Base-by-base conservation (phyloP, 257 asterid genomes). In the Solanum lycopersicoides region DNA sequence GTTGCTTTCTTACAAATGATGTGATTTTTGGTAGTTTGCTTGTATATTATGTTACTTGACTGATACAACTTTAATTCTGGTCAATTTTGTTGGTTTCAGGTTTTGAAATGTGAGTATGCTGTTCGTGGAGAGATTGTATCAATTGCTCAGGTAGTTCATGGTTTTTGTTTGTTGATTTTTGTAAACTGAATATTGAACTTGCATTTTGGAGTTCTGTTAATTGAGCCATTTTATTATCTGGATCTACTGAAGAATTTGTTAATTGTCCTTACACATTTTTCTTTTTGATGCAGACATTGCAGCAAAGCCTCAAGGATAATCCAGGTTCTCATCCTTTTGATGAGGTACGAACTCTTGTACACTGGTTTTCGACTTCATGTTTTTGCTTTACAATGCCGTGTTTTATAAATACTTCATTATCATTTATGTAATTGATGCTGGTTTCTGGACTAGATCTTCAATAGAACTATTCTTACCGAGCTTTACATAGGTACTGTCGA, bases 111-210 rank as follows among this genome's bases (percentile, higher is more conserved):
- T 11, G 98, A 97, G 86, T 95, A 97, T 92, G 99, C 99, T 68
- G 99, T 97, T 72, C 99, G 99, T 56, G 99, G 99, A 74, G 99
- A 97, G 88, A 95, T 97, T 87, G 99, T 97, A 84, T 90, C 89
- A 79, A 93, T 95, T 87, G 99, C 99, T 72, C 99, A 97, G 97
- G 99, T 95, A 90, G 80, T 53, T 80, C 28, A 50, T 50, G 44
- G 20, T 65, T 80, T 50, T 30, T 47, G 10, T 45, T 79, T 79
- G 84, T 44, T 45, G 84, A 79, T 4, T 28, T 23, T n/a, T 47
- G 85, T 47, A 18, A 80, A 80, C 44, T 80, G 68, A 28, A 47
- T 80, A 30, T 80, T 59, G 30, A 80, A 30, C n/a, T 18, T 47
- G 34, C 1, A 7, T 80, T 6, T 47, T 23, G 14, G 30, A 50